Evolutionary conservation across 2,329 filamentous ascomycete genomes (phyloP).

Genomic region (Pseudocercospora fuligena): DNA sequence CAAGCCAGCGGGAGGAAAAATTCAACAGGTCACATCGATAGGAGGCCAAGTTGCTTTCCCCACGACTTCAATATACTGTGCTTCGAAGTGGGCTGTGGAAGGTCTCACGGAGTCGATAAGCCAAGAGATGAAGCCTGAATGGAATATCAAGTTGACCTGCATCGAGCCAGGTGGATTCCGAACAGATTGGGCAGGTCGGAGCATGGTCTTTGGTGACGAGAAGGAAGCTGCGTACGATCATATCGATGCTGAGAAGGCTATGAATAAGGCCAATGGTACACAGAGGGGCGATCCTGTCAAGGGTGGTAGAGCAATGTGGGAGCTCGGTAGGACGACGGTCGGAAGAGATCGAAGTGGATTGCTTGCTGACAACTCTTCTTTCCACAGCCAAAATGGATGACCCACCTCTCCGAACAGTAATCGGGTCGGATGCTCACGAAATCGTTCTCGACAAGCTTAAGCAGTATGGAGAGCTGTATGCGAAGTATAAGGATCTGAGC

Average conservation of each 20-base stretch:
- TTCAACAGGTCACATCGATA: conserved; percentile 62
- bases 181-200: conserved; percentile 53
- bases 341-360: not conserved
- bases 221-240: conserved; percentile 55
- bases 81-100: conserved; percentile 54
- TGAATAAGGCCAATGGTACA: conserved; percentile 47
- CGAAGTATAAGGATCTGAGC: conserved; percentile 49
- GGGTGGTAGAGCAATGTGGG: conserved; percentile 55
- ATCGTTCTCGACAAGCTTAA: conserved; percentile 58
- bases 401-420: conserved; percentile 57
- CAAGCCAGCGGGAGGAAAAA: conserved; percentile 54
- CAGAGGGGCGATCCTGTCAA: conserved; percentile 58
- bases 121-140: conserved; percentile 52
- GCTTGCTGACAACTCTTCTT: not conserved
- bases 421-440: conserved; percentile 60
- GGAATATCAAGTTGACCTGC: conserved; percentile 51
- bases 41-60: conserved; percentile 53
- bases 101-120: conserved; percentile 53
- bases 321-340: not conserved
- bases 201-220: conserved; percentile 53
- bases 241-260: conserved; percentile 49
- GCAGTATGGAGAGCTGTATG: conserved; percentile 53
- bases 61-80: conserved; percentile 48
- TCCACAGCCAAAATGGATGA: conserved; percentile 55
- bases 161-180: conserved; percentile 55